Evolutionary conservation across 2,329 filamentous ascomycete genomes (phyloP).

Genomic region (Sporothrix phasma): DNA sequence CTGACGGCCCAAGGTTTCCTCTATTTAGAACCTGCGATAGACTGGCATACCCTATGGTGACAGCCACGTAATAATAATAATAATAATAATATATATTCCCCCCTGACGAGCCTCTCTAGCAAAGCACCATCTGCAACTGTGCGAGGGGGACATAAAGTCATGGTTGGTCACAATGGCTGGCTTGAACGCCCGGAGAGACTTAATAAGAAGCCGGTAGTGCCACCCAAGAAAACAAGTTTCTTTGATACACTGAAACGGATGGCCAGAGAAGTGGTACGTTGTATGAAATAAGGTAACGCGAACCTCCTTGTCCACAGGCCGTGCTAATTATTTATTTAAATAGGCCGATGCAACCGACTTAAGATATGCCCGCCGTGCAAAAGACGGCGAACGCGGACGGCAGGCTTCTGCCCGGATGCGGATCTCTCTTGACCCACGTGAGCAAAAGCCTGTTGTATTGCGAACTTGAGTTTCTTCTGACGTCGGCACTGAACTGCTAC

Average conservation of each 20-base stretch:
- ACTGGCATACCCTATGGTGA: too few species aligned
- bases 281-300: too few species aligned
- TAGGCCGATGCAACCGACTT: conserved; percentile 29
- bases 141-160: conserved; percentile 37
- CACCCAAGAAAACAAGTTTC: conserved; percentile 31
- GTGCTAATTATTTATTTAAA: conserved; percentile 9
- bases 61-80: too few species aligned
- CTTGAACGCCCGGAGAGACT: conserved; percentile 36
- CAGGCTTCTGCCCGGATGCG: conserved; percentile 26
- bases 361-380: conserved; percentile 27
- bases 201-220: conserved; percentile 17
- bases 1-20: too few species aligned
- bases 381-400: conserved; percentile 24
- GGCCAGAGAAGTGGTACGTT: conserved; percentile 42
- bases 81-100: conserved; percentile 37
- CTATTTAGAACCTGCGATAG: too few species aligned
- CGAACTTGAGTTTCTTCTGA: conserved; percentile 48
- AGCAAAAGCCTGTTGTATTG: conserved; percentile 50
- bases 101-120: conserved; percentile 34
- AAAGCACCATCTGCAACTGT: conserved; percentile 25
- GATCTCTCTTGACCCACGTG: conserved; percentile 44
- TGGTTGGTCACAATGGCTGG: conserved; percentile 49
- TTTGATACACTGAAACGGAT: conserved; percentile 41
- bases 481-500: conserved; percentile 41
- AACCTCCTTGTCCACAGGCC: too few species aligned